Evolutionary conservation across 805 yeast species (phyloP).

Genomic region (Clavispora vitiphila): DNA sequence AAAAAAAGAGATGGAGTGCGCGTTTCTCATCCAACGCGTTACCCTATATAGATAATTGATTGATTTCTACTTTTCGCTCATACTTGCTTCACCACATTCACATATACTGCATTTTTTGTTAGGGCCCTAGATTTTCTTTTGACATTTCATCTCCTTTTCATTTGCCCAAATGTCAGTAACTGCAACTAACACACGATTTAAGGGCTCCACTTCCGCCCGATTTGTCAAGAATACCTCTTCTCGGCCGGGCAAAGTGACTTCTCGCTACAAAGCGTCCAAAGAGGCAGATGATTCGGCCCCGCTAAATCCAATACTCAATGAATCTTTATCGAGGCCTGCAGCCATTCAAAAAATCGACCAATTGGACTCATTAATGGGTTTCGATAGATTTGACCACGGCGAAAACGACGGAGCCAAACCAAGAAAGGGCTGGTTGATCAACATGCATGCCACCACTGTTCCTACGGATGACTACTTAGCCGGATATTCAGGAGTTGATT

Average conservation of each 20-base stretch:
- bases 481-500: conserved; percentile 90
- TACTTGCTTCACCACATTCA: neutral
- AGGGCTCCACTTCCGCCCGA: conserved; percentile 50
- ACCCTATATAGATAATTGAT: neutral
- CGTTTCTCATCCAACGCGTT: neutral
- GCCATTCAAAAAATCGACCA: conserved; percentile 57
- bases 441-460: conserved; percentile 84
- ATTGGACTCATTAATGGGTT: conserved; percentile 83
- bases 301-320: conserved; percentile 33
- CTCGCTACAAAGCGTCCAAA: conserved; percentile 8
- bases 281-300: conserved; percentile 16
- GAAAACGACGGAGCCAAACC: conserved; percentile 45
- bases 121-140: neutral
- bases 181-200: conserved; percentile 8
- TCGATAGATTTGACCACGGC: conserved; percentile 70
- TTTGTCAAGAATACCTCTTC: conserved; percentile 39
- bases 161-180: conserved; percentile 4
- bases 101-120: neutral
- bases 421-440: conserved; percentile 83
- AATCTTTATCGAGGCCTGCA: conserved; percentile 43
- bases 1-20: neutral
- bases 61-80: neutral
- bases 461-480: conserved; percentile 51
- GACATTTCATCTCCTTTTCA: no score
- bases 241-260: conserved; percentile 15